Conservation (phyloP, 2,329 filamentous ascomycete species). For the Fusarium transvaalense region DNA sequence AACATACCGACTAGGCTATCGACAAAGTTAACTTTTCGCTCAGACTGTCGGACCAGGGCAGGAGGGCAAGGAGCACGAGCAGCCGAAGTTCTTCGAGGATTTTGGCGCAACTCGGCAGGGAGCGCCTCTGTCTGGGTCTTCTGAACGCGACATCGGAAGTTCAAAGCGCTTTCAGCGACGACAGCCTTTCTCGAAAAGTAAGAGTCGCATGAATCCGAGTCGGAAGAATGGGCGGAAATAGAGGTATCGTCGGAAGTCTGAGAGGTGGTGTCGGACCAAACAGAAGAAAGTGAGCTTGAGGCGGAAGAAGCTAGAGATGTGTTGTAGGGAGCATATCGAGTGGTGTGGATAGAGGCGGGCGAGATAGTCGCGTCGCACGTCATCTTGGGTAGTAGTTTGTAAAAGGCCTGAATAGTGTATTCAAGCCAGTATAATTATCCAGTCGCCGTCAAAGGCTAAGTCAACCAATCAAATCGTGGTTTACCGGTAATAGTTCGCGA, state of each 20-base stretch:
- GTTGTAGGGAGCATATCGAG: conserved; percentile 72
- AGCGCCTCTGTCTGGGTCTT: conserved; percentile 60
- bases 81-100: conserved; percentile 69
- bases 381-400: conserved; percentile 66
- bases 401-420: conserved; percentile 47
- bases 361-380: conserved; percentile 65
- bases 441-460: conserved; percentile 67
- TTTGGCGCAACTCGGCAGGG: conserved; percentile 73
- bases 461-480: conserved; percentile 63
- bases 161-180: conserved; percentile 42
- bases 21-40: conserved; percentile 95
- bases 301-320: conserved; percentile 79
- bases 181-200: conserved; percentile 52
- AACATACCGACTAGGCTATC: conserved; percentile 97
- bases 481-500: conserved; percentile 51
- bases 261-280: conserved; percentile 80
- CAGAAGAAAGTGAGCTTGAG: conserved; percentile 80
- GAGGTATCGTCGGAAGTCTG: conserved; percentile 78
- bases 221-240: conserved; percentile 70
- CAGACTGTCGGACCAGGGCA: conserved; percentile 83
- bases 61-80: conserved; percentile 75
- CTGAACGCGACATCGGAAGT: conserved; percentile 40
- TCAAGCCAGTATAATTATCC: conserved; percentile 57
- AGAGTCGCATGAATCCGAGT: conserved; percentile 63
- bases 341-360: conserved; percentile 62